Conservation (phyloP, 306 rosid species). For the Hippophae rhamnoides region DNA sequence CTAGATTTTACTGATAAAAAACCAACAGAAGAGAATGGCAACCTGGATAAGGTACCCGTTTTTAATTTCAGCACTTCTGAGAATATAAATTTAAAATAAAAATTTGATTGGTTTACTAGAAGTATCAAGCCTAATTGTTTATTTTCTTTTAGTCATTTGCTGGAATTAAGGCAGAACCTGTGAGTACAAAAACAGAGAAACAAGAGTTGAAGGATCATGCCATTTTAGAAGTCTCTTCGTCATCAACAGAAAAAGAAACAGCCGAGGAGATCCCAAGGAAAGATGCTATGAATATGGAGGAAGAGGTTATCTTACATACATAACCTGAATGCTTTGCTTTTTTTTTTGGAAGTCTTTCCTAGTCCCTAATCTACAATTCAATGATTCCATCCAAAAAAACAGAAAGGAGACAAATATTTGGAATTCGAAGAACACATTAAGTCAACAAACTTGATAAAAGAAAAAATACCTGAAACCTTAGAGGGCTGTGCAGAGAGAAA, state of each 20-base stretch:
- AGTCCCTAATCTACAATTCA: background rate
- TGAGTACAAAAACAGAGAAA: slow-evolving; percentile 6
- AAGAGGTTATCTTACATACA: slow-evolving; percentile 13
- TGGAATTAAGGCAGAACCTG: slow-evolving; percentile 5
- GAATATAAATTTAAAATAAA: background rate
- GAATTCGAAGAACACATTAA: slow-evolving; percentile 14
- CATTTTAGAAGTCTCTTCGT: slow-evolving; percentile 15
- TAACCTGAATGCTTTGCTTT: background rate
- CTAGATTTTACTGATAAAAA: slow-evolving; percentile 5
- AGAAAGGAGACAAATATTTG: slow-evolving; percentile 16
- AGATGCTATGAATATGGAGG: background rate
- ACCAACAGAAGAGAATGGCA: slow-evolving; percentile 1
- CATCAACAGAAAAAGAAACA: background rate
- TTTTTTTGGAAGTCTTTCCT: background rate
- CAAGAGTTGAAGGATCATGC: slow-evolving; percentile 10
- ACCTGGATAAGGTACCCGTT: slow-evolving; percentile 20
- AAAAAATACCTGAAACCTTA: background rate
- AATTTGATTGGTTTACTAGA: background rate
- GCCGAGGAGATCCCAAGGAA: slow-evolving; percentile 7
- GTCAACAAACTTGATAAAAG: too few relatives aligned
- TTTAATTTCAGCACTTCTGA: background rate
- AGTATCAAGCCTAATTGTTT: background rate
- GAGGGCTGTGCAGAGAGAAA: background rate
- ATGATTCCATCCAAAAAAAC: background rate
- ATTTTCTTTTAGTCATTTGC: slow-evolving; percentile 6